These are phyloP conservation scores for Acer campestre DNA, from an alignment of 345 rosid species.

Conservation along the genomic window DNA sequence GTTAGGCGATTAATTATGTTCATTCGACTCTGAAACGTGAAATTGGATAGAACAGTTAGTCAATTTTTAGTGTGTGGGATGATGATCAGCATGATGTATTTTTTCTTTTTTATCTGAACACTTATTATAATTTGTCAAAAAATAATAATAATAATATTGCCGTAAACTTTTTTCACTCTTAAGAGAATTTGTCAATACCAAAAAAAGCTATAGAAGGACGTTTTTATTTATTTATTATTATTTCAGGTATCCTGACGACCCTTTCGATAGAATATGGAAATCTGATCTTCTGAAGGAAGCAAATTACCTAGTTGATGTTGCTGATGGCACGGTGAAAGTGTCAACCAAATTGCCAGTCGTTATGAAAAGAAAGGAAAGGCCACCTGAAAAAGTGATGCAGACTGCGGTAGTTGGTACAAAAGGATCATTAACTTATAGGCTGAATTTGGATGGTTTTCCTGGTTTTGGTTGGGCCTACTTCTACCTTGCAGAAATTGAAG, in stretches of 20 bases:
- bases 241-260: conserved; percentile 93
- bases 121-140: no score
- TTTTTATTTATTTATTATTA: conserved; percentile 18
- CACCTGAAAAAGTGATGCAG: conserved; percentile 99
- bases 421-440: conserved; percentile 80
- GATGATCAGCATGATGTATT: no score
- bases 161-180: background rate
- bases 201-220: background rate
- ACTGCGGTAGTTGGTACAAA: conserved; percentile 98
- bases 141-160: no score
- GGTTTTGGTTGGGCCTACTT: conserved; percentile 86
- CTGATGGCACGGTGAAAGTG: conserved; percentile 74
- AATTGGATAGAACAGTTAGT: no score
- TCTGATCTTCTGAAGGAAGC: conserved; percentile 80
- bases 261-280: conserved; percentile 94
- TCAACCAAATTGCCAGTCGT: conserved; percentile 68
- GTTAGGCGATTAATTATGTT: no score
- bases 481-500: conserved; percentile 92
- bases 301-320: conserved; percentile 95
- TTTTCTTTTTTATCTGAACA: no score
- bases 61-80: no score
- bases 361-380: conserved; percentile 40
- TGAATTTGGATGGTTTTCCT: conserved; percentile 94
- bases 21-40: no score
- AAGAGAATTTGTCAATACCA: background rate